These are phyloP conservation scores for Peterozyma xylosa DNA, from an alignment of 805 yeast species.

Conservation along the genomic window DNA sequence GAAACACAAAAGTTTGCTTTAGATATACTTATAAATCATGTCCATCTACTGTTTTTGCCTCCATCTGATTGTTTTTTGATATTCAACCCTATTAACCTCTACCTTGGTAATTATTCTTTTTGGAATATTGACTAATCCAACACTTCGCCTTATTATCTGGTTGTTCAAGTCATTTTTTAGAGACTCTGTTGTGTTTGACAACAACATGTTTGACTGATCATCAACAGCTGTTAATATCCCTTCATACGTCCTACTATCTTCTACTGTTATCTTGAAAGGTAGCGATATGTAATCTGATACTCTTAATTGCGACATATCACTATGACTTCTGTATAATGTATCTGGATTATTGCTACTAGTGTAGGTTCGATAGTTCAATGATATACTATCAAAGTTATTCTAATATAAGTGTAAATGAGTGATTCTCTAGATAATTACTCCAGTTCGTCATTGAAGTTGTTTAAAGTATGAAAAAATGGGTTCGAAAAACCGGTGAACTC, in stretches of 20 bases:
- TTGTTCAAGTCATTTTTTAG: conserved; percentile 5
- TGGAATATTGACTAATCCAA: conserved; percentile 52
- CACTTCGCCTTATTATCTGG: conserved; percentile 21
- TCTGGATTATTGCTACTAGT: background rate
- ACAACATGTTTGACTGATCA: conserved; percentile 31
- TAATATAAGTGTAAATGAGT: too few species aligned
- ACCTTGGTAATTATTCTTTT: conserved; percentile 26
- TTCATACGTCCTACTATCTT: conserved; percentile 23
- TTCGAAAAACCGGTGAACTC: background rate
- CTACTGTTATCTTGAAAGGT: conserved; percentile 17
- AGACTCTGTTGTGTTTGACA: conserved; percentile 30
- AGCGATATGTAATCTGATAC: conserved; percentile 26
- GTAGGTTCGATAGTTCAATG: too few species aligned
- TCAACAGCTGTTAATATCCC: conserved; percentile 36
- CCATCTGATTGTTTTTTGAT: conserved; percentile 9
- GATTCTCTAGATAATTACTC: too few species aligned
- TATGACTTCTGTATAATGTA: background rate
- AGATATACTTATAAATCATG: background rate
- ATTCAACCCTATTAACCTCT: conserved; percentile 17
- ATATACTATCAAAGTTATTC: too few species aligned
- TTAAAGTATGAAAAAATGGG: background rate
- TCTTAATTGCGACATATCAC: background rate
- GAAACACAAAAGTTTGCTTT: background rate
- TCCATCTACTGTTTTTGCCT: background rate
- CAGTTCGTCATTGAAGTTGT: background rate